phyloP scores from a whole-genome alignment of 75 land plant species.

The Ceratopteris richardii region DNA sequence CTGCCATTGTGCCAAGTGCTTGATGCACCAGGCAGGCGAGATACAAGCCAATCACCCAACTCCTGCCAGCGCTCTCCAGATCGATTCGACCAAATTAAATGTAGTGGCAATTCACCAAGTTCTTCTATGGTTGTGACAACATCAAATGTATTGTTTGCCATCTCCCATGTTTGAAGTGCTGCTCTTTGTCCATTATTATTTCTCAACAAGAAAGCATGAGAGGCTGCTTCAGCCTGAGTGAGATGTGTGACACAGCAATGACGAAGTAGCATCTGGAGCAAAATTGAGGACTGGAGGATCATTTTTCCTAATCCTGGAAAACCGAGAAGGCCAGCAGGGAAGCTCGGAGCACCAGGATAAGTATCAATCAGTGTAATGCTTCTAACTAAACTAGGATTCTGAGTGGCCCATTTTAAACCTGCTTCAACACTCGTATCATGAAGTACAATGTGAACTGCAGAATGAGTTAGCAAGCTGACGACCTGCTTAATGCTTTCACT shows the following conservation, averaged over 20 bases:
- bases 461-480: slow-evolving; percentile 37
- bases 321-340: slow-evolving; percentile 47
- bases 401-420: slow-evolving; percentile 44
- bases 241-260: slow-evolving; percentile 44
- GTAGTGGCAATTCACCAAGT: slow-evolving; percentile 44
- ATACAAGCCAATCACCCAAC: slow-evolving; percentile 40
- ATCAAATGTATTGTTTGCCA: slow-evolving; percentile 57
- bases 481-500: slow-evolving; percentile 50
- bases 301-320: slow-evolving; percentile 51
- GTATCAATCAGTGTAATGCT: slow-evolving; percentile 71
- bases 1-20: slow-evolving; percentile 62
- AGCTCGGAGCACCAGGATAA: slow-evolving; percentile 22
- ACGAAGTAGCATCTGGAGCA: slow-evolving; percentile 26
- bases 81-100: slow-evolving; percentile 60
- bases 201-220: slow-evolving; percentile 52
- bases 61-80: slow-evolving; percentile 62
- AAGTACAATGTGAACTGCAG: slow-evolving; percentile 68
- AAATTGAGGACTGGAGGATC: slow-evolving; percentile 24
- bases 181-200: slow-evolving; percentile 42
- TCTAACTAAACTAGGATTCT: slow-evolving; percentile 34
- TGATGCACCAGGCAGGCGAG: slow-evolving; percentile 38
- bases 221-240: slow-evolving; percentile 32
- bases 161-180: slow-evolving; percentile 39
- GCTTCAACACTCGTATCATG: slow-evolving; percentile 61
- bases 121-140: slow-evolving; percentile 28